Evolutionary conservation across 108 stramenopile genomes (phyloP).

Genomic region (Pseudonitzschia delicatissima): DNA sequence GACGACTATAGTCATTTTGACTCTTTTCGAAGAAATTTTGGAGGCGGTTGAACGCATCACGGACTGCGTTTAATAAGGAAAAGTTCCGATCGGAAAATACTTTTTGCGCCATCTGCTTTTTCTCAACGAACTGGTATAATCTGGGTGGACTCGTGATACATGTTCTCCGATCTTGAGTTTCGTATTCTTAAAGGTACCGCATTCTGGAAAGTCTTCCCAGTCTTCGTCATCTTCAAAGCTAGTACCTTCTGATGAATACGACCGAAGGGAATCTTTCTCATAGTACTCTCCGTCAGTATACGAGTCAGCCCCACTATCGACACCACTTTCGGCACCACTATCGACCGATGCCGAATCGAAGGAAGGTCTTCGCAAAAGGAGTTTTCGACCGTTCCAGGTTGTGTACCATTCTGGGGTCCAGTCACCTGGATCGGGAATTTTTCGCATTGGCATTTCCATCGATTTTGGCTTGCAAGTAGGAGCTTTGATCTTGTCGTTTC

Average conservation of each 20-base stretch:
- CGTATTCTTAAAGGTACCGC: slow-evolving; percentile 60
- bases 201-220: slow-evolving; percentile 62
- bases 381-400: slow-evolving; percentile 40
- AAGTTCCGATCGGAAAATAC: slow-evolving; percentile 59
- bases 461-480: slow-evolving; percentile 68
- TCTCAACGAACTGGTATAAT: slow-evolving; percentile 67
- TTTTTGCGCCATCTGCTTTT: slow-evolving; percentile 82
- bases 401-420: slow-evolving; percentile 83
- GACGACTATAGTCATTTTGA: too few species aligned
- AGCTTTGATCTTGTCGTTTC: slow-evolving; percentile 53
- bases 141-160: slow-evolving; percentile 59
- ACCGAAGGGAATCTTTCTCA: slow-evolving; percentile 2
- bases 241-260: slow-evolving; percentile 10
- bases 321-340: neutral
- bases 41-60: too few species aligned
- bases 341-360: neutral
- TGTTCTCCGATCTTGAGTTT: slow-evolving; percentile 67
- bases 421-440: slow-evolving; percentile 54
- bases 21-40: too few species aligned
- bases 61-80: too few species aligned
- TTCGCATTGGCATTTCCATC: slow-evolving; percentile 64
- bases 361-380: slow-evolving; percentile 32
- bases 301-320: neutral
- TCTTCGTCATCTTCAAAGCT: slow-evolving; percentile 28
- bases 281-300: neutral